A percentile compares a stretch with the other conserved stretches of the same genome.
Evolutionary conservation across 805 yeast genomes (phyloP).

Genomic region (Scheffersomyces ergatensis): DNA sequence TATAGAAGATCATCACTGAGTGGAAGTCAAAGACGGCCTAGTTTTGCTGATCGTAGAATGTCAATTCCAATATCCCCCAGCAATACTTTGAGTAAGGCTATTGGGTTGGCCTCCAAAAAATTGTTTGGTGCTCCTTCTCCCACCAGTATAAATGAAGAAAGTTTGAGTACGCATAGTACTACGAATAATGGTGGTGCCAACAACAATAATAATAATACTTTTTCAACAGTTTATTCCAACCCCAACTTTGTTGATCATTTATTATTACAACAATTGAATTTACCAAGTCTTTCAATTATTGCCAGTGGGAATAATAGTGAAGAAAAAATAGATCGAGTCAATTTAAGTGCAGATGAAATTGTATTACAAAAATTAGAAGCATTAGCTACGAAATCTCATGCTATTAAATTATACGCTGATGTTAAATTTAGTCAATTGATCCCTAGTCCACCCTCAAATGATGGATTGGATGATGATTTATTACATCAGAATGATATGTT

Average conservation of each 20-base stretch:
- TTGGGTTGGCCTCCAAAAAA: conserved; percentile 84
- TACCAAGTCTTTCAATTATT: conserved; percentile 25
- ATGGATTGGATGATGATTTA: conserved; percentile 34
- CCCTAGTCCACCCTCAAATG: conserved; percentile 64
- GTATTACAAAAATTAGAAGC: conserved; percentile 56
- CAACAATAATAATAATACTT: conserved; percentile 8
- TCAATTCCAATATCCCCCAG: conserved; percentile 78
- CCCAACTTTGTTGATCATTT: conserved; percentile 35
- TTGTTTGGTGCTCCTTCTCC: conserved; percentile 55
- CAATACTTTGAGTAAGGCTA: conserved; percentile 83
- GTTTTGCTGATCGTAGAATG: conserved; percentile 59
- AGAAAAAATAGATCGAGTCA: not conserved
- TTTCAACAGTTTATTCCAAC: conserved; percentile 19
- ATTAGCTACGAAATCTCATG: conserved; percentile 87
- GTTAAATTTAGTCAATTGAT: conserved; percentile 83
- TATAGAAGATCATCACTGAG: conserved; percentile 39
- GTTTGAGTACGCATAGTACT: not conserved
- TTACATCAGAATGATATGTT: conserved; percentile 41
- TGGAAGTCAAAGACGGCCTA: conserved; percentile 57
- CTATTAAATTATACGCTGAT: conserved; percentile 84
- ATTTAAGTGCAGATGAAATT: conserved; percentile 24
- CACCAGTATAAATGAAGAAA: conserved; percentile 1
- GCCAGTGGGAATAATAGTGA: not conserved
- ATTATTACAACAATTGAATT: conserved; percentile 30
- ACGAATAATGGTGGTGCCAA: conserved; percentile 1